Evolutionary conservation across 1,284 basidiomycete species (phyloP).

Genomic region (Puccinia triticina): DNA sequence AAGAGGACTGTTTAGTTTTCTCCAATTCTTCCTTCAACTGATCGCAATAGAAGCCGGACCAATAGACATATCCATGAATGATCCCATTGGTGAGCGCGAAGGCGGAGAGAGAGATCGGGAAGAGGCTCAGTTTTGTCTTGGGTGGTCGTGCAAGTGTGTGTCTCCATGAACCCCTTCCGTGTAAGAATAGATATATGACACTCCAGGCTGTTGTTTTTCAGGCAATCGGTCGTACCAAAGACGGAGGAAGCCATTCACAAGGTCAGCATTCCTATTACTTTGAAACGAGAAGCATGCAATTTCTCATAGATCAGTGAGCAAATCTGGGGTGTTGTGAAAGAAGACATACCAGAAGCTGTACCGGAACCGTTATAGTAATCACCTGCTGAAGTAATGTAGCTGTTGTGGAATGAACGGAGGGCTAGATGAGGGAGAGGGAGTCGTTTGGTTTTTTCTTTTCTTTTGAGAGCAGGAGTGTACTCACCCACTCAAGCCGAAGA

Average conservation of each 20-base stretch:
- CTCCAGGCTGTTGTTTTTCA: constrained; percentile 37
- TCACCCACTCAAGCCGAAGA: constrained; percentile 47
- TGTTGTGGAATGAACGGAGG: background rate
- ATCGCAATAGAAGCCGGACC: constrained; percentile 45
- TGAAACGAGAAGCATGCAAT: too few species aligned
- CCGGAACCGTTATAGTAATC: constrained; percentile 48
- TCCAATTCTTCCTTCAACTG: constrained; percentile 17
- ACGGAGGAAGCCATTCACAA: too few species aligned
- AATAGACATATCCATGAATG: constrained; percentile 48
- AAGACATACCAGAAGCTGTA: constrained; percentile 39
- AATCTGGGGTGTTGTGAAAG: background rate
- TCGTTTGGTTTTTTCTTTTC: too few species aligned
- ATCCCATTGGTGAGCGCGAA: constrained; percentile 28
- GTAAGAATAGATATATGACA: constrained; percentile 44
- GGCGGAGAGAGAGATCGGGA: constrained; percentile 24
- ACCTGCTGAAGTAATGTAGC: constrained; percentile 47
- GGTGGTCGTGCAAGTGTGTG: constrained; percentile 26
- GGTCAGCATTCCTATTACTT: too few species aligned
- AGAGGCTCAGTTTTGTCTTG: background rate
- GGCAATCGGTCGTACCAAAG: too few species aligned
- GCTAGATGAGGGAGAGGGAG: too few species aligned
- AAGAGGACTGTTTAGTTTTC: background rate
- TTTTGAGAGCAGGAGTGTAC: background rate
- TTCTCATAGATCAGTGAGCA: too few species aligned
- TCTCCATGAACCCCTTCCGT: constrained; percentile 36